Conservation (phyloP, 129 eudicot species). For the Flaveria bidentis region DNA sequence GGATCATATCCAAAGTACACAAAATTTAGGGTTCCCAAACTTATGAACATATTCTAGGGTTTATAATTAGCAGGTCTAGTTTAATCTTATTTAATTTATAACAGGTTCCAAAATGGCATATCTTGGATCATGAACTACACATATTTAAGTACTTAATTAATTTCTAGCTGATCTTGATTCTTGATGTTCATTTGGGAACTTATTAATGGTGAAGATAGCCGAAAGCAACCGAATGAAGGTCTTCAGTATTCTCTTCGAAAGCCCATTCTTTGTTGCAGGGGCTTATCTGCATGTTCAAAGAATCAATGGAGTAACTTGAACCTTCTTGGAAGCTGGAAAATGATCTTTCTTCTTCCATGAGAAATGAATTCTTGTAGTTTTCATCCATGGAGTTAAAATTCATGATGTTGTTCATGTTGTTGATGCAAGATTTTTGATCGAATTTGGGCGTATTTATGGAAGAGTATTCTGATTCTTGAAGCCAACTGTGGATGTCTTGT, state of each 20-base stretch:
- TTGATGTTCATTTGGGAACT: neutral
- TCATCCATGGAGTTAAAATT: conserved; percentile 39
- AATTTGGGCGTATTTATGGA: conserved; percentile 54
- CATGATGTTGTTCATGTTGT: conserved; percentile 39
- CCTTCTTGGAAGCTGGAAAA: conserved; percentile 60
- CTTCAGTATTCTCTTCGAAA: conserved; percentile 57
- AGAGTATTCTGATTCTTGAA: conserved; percentile 54
- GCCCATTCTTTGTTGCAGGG: conserved; percentile 50
- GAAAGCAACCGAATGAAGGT: conserved; percentile 75
- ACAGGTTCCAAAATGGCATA: conserved; percentile 39
- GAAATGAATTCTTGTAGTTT: conserved; percentile 34
- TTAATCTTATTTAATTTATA: conserved; percentile 36
- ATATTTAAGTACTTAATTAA: conserved; percentile 27
- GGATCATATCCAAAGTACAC: conserved; percentile 47
- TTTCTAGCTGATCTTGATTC: conserved; percentile 35
- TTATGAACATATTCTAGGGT: conserved; percentile 59
- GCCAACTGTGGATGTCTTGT: conserved; percentile 71
- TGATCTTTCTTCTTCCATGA: conserved; percentile 54
- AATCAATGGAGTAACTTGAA: conserved; percentile 61
- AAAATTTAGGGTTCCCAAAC: conserved; percentile 51
- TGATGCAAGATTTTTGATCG: conserved; percentile 32
- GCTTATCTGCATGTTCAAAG: conserved; percentile 49
- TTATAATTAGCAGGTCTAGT: conserved; percentile 44
- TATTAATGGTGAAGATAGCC: conserved; percentile 61
- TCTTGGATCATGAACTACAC: conserved; percentile 21